phyloP scores from a whole-genome alignment of 768 basidiomycete species.

The Pholiota conissans region DNA sequence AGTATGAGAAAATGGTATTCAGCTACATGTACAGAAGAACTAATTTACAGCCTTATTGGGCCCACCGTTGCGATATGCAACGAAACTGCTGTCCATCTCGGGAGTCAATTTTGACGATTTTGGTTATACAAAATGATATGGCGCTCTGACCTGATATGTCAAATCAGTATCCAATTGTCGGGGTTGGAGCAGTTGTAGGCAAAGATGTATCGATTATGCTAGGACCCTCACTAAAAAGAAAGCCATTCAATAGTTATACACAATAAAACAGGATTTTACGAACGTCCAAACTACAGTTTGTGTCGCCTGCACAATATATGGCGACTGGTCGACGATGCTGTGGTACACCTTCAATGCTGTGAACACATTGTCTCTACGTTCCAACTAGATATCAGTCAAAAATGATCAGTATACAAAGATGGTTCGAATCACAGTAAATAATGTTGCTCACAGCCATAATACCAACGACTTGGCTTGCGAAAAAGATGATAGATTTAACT shows the following conservation, averaged over 20 bases:
- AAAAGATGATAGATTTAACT: constrained; percentile 9
- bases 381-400: not conserved
- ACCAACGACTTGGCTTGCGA: constrained; percentile 6
- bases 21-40: no score
- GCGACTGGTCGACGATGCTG: constrained; percentile 24
- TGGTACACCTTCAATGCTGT: constrained; percentile 26
- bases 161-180: not conserved
- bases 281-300: constrained; percentile 32
- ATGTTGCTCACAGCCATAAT: constrained; percentile 6
- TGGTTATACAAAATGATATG: no score
- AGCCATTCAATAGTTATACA: not conserved
- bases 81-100: no score
- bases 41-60: no score
- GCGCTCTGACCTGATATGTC: not conserved
- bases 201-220: not conserved
- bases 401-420: not conserved
- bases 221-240: not conserved
- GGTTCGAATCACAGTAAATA: not conserved
- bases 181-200: not conserved
- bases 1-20: no score
- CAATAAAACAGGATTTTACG: constrained; percentile 5
- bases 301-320: constrained; percentile 29
- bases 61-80: no score
- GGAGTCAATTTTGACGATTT: no score
- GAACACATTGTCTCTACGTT: constrained; percentile 12